phyloP scores from a whole-genome alignment of 768 basidiomycete genomes.

The Amanita subjunquillea region DNA sequence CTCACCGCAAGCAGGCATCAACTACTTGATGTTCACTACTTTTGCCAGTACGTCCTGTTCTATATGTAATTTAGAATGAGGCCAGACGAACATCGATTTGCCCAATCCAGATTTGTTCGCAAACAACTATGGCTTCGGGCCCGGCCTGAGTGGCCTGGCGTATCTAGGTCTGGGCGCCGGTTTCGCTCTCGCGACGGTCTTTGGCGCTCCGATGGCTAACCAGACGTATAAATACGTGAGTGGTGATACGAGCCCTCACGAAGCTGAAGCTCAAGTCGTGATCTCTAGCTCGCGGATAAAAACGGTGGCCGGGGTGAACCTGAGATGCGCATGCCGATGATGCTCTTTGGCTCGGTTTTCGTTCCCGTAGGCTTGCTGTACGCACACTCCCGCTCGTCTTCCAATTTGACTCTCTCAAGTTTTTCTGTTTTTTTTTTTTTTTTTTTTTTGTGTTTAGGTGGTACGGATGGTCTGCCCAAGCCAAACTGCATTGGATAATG shows the following conservation, averaged over 20 bases:
- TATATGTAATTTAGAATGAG: not conserved
- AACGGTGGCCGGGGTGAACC: constrained; percentile 60
- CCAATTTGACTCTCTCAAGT: not conserved
- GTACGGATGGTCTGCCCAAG: constrained; percentile 76
- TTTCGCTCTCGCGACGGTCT: constrained; percentile 35
- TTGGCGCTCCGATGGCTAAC: constrained; percentile 39
- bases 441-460: constrained; percentile 26
- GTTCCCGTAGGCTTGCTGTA: constrained; percentile 63
- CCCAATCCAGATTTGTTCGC: constrained; percentile 31
- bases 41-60: constrained; percentile 38
- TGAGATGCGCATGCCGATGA: constrained; percentile 67
- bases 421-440: too few species aligned
- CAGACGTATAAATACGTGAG: constrained; percentile 37
- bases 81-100: not conserved
- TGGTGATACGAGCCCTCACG: not conserved
- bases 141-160: constrained; percentile 44
- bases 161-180: constrained; percentile 48
- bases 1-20: constrained; percentile 31
- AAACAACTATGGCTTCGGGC: constrained; percentile 37
- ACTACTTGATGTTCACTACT: constrained; percentile 64
- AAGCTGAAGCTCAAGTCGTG: not conserved
- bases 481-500: constrained; percentile 64
- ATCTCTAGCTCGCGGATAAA: constrained; percentile 31
- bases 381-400: constrained; percentile 13
- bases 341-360: constrained; percentile 61